Percentiles rank a stretch among this genome's conserved stretches.
Conservation (phyloP, 2,329 filamentous ascomycete species). For the Xylariomycetidae sp. region DNA sequence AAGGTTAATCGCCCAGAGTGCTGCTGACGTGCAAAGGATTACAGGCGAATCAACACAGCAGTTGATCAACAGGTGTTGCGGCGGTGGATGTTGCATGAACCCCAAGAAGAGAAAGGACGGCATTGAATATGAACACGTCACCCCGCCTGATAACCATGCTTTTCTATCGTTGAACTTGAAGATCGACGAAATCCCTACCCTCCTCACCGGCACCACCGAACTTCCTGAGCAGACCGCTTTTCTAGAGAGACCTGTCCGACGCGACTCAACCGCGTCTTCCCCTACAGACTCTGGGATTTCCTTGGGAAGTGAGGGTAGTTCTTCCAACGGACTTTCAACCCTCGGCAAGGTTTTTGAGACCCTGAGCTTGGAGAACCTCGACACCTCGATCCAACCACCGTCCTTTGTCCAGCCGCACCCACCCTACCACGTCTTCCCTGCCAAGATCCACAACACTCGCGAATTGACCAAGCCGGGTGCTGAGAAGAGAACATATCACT, state of each 20-base stretch:
- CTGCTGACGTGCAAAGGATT: conserved; percentile 57
- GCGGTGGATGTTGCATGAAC: conserved; percentile 59
- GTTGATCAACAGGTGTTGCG: conserved; percentile 59
- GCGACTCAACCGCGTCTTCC: conserved; percentile 33
- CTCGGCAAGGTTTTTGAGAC: conserved; percentile 20
- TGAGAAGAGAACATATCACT: conserved; percentile 96
- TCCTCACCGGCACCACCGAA: conserved; percentile 65
- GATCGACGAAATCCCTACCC: conserved; percentile 68
- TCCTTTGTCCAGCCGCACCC: conserved; percentile 91
- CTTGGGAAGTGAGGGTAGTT: too few relatives aligned
- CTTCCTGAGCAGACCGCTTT: conserved; percentile 73
- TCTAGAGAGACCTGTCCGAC: conserved; percentile 53
- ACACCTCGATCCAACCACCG: conserved; percentile 69
- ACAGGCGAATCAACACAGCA: conserved; percentile 60
- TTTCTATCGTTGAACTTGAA: conserved; percentile 75
- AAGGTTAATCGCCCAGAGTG: conserved; percentile 59
- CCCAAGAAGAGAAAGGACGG: conserved; percentile 38
- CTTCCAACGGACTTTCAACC: too few relatives aligned
- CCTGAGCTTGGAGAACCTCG: conserved; percentile 38
- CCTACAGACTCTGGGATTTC: conserved; percentile 47
- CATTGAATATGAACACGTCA: conserved; percentile 48
- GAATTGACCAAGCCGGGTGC: conserved; percentile 85
- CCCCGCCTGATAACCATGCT: conserved; percentile 74
- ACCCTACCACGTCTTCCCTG: conserved; percentile 85
- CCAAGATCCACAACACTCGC: conserved; percentile 77